Base-by-base conservation (phyloP, 257 asterid species). In the Solanum medicagineum region DNA sequence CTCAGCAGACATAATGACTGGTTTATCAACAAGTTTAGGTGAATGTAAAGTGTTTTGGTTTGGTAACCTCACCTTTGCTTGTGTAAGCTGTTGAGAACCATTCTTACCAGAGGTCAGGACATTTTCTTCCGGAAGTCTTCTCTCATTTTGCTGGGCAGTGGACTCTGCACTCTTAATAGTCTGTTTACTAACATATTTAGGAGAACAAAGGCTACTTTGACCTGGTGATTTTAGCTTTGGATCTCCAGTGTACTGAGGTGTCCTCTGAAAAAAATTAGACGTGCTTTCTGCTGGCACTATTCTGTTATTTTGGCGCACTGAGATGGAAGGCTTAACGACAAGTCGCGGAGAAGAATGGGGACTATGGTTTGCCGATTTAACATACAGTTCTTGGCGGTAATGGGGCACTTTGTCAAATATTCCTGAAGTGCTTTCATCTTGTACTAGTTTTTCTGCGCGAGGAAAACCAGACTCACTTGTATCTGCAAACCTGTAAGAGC, bases 351-450 rank as follows among this genome's bases (percentile, higher is more conserved):
- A 85, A 69, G 92, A 90, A 60, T 87, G 87, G 62, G 88, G 84
- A 63, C 87, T 90, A 44, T 80, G 88, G 86, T 51, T 83, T 17
- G 87, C 93, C 66, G 93, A 81, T 60, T 83, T 84, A 83, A 85
- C 75, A 69, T 86, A 74, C 26, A 89, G 87, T 83, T 91, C 93
- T 81, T 87, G 88, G 83, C 81, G 86, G 87, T 22, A 47, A 84
- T 79, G 63, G 49, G 89, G 80, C 73, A 40, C 69, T 55, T 68
- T 85, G 79, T 79, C 88, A 56, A 89, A 84, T 81, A 89, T 89
- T 86, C 85, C 84, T 3, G 93, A 90, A 36, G 92, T 87, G 85
- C 94, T 90, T 85, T 85, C 94, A 88, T 90, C 93, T 8, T 90
- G 90, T 57, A 63, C 86, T 36, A 83, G 80, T 88, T 88, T 83